Conservation (phyloP, 2,329 filamentous ascomycete genomes). For the Botryotinia calthae region DNA sequence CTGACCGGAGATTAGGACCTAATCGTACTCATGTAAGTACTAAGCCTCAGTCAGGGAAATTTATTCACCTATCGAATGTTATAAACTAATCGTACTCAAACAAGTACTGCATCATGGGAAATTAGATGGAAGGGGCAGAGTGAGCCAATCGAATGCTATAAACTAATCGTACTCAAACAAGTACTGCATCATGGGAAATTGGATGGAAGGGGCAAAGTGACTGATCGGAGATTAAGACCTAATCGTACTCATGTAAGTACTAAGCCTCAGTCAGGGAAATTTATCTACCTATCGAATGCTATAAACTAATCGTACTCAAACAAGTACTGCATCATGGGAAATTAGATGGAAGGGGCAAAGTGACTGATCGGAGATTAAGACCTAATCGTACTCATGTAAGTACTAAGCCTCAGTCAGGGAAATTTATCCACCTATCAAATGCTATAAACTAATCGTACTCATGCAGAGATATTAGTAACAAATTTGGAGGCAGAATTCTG, state of each 20-base stretch:
- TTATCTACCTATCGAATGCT: too few relatives aligned
- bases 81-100: not conserved
- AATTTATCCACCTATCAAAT: not conserved
- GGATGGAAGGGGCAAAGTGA: too few relatives aligned
- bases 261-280: too few relatives aligned
- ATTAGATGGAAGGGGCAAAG: not conserved
- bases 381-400: not conserved
- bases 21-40: too few relatives aligned
- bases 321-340: not conserved
- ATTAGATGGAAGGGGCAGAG: not conserved
- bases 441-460: not conserved
- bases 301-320: not conserved
- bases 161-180: too few relatives aligned
- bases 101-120: not conserved
- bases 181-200: too few relatives aligned
- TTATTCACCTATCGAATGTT: too few relatives aligned
- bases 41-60: too few relatives aligned
- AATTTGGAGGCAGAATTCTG: not conserved
- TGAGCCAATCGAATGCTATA: not conserved
- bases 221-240: too few relatives aligned
- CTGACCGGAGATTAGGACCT: too few relatives aligned
- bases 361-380: not conserved
- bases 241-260: too few relatives aligned
- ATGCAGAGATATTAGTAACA: not conserved
- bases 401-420: too few relatives aligned